Conservation (phyloP, 768 basidiomycete species). For the Mycena indigotica region DNA sequence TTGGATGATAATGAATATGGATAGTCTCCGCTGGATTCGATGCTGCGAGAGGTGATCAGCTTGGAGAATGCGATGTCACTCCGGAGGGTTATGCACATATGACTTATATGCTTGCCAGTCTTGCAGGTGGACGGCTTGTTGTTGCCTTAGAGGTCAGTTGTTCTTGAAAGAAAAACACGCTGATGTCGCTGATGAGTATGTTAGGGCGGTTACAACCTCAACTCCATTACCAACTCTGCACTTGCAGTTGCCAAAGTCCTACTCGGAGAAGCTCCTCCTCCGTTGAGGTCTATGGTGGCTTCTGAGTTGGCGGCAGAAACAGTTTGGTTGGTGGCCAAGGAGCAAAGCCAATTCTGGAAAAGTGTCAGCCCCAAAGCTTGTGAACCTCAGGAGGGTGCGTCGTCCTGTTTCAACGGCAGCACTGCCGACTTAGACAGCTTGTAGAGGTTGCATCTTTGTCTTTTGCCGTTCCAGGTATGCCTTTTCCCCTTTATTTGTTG, state of each 20-base stretch:
- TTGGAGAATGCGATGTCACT: constrained; percentile 89
- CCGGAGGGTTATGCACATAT: constrained; percentile 96
- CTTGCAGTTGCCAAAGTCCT: constrained; percentile 85
- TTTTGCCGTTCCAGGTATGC: constrained; percentile 68
- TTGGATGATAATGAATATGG: not conserved
- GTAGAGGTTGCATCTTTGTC: constrained; percentile 63
- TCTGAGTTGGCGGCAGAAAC: constrained; percentile 86
- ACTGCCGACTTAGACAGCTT: constrained; percentile 5
- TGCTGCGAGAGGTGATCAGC: constrained; percentile 88
- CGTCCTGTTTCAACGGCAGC: not conserved
- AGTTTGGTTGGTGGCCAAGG: constrained; percentile 81
- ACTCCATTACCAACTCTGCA: constrained; percentile 85
- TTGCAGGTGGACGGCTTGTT: constrained; percentile 87
- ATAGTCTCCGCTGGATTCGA: constrained; percentile 98
- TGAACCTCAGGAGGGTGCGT: constrained; percentile 76
- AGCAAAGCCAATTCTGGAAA: constrained; percentile 93
- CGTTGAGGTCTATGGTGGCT: constrained; percentile 71
- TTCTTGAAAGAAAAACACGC: too few relatives aligned
- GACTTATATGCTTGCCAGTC: constrained; percentile 92
- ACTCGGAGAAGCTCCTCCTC: constrained; percentile 85
- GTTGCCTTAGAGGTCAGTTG: constrained; percentile 83
- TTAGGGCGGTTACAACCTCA: constrained; percentile 94
- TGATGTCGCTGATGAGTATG: too few relatives aligned
- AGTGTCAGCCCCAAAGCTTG: constrained; percentile 78
- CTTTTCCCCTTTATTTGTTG: not conserved